These are phyloP conservation scores for Lepidium sativum DNA, from an alignment of 345 rosid species.

Conservation along the genomic window DNA sequence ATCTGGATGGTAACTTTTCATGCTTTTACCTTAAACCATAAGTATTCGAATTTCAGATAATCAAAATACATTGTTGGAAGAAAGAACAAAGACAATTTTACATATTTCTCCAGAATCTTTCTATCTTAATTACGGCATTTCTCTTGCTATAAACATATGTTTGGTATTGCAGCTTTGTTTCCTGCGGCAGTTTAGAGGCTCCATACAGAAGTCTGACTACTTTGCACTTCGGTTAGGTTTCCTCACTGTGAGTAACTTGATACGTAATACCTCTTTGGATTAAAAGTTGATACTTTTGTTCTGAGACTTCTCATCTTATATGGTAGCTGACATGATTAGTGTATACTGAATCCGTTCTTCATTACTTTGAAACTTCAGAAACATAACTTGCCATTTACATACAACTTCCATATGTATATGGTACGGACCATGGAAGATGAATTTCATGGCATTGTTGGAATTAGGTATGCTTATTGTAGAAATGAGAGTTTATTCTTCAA, in stretches of 20 bases:
- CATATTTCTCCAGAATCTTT: not conserved
- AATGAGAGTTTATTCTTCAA: not conserved
- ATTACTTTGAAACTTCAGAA: conserved; percentile 39
- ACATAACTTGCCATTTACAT: conserved; percentile 75
- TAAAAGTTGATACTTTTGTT: not conserved
- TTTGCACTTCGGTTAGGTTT: conserved; percentile 78
- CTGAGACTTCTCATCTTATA: not conserved
- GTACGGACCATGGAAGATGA: conserved; percentile 99
- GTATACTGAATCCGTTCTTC: not conserved
- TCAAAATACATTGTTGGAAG: not conserved
- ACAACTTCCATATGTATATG: conserved; percentile 85
- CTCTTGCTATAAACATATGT: not conserved
- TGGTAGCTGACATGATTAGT: not conserved
- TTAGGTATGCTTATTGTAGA: conserved; percentile 42
- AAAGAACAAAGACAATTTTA: not conserved
- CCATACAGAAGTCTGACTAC: conserved; percentile 75
- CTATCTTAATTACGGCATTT: not conserved
- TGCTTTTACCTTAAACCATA: not conserved
- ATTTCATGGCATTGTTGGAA: conserved; percentile 89
- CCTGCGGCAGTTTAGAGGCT: conserved; percentile 69
- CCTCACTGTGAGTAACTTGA: conserved; percentile 50
- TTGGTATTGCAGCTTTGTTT: conserved; percentile 71
- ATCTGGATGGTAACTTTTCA: conserved; percentile 74
- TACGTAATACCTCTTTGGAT: not conserved
- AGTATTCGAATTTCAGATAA: not conserved